Conservation (phyloP, 2,329 filamentous ascomycete genomes). For the Orbilia ellipsospora region DNA sequence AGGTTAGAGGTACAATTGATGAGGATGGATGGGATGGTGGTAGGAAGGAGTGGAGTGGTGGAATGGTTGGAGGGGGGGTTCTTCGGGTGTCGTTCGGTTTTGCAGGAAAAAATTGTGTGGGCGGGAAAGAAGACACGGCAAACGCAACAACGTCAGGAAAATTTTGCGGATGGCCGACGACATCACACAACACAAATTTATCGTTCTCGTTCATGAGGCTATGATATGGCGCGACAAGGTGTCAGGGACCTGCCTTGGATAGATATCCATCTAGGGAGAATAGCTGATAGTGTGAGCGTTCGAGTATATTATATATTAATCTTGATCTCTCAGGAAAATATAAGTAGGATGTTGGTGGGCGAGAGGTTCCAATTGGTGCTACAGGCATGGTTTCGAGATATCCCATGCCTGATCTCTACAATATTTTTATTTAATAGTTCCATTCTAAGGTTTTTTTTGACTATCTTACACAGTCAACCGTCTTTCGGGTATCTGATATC, state of each 20-base stretch:
- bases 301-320: not conserved
- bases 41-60: slow-evolving; percentile 55
- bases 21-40: slow-evolving; percentile 48
- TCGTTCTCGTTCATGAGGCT: not conserved
- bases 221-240: too few relatives aligned
- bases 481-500: slow-evolving; percentile 54
- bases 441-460: slow-evolving; percentile 44
- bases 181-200: slow-evolving; percentile 46
- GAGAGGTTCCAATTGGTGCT: too few relatives aligned
- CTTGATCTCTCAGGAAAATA: too few relatives aligned
- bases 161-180: slow-evolving; percentile 47
- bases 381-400: too few relatives aligned
- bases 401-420: too few relatives aligned
- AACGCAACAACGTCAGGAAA: slow-evolving; percentile 51
- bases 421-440: slow-evolving; percentile 13
- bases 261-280: too few relatives aligned
- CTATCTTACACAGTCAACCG: slow-evolving; percentile 49
- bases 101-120: slow-evolving; percentile 56
- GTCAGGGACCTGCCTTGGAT: too few relatives aligned
- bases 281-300: not conserved
- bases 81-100: slow-evolving; percentile 43
- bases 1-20: slow-evolving; percentile 55
- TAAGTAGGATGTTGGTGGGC: too few relatives aligned
- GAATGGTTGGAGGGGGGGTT: slow-evolving; percentile 47
- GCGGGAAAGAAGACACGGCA: slow-evolving; percentile 35